These are phyloP conservation scores for Pisolithus marmoratus DNA, from an alignment of 768 basidiomycete species.

Conservation along the genomic window DNA sequence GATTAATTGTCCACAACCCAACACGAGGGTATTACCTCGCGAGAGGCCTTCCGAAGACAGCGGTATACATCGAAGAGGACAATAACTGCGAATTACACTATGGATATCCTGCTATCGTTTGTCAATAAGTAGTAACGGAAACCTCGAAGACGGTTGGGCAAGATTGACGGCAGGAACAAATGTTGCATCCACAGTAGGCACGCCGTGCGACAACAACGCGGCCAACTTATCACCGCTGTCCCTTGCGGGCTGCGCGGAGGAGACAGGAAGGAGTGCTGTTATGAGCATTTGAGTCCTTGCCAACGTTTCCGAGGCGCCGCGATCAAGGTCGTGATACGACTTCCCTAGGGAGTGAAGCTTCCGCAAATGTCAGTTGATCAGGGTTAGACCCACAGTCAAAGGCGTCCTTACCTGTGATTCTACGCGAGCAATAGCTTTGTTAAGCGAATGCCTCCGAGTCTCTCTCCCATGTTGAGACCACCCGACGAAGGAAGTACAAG, in stretches of 20 bases:
- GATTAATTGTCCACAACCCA: no score
- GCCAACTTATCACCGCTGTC: constrained; percentile 33
- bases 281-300: constrained; percentile 57
- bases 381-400: not conserved
- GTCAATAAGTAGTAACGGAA: constrained; percentile 68
- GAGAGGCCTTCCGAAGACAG: no score
- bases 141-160: constrained; percentile 67
- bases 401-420: constrained; percentile 23
- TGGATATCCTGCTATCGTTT: constrained; percentile 12
- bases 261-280: constrained; percentile 46
- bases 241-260: constrained; percentile 12
- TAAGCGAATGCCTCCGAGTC: constrained; percentile 18
- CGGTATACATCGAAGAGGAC: not conserved
- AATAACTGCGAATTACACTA: not conserved
- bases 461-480: constrained; percentile 29
- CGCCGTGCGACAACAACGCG: constrained; percentile 48
- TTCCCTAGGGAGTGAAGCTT: constrained; percentile 11
- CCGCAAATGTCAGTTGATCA: constrained; percentile 3
- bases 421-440: constrained; percentile 20
- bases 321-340: constrained; percentile 18
- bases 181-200: constrained; percentile 46
- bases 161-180: constrained; percentile 57
- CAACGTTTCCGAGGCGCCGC: constrained; percentile 39
- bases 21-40: no score
- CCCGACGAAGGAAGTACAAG: constrained; percentile 42